Evolutionary conservation across 2,329 filamentous ascomycete genomes (phyloP), one percentile per base, ranked within the genome.

Genomic region (Aspergillus amoenus): DNA sequence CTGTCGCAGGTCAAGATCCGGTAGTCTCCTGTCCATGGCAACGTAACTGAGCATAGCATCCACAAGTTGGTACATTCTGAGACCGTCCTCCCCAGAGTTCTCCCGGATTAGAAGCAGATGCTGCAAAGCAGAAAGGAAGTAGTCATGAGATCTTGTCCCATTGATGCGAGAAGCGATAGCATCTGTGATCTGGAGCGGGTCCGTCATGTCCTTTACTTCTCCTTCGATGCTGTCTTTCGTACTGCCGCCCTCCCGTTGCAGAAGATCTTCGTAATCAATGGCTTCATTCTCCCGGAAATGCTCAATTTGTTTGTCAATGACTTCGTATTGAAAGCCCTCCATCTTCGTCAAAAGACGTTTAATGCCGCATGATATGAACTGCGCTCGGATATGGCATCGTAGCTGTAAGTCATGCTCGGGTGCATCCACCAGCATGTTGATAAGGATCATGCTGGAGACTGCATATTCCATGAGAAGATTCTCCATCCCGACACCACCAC

Each of bases 41-140:
- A 99, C 93, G 75, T 97, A 97, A 75, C 92, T 96, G 64, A 99
- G 86, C 92, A 97, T 97, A n/a, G 91, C 88, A 76, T 99, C 94
- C 27, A 97, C 93, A 27, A 99, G 85, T 79, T 97, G 94, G 77
- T 97, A 99, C 88, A 97, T 94, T 48, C 91, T 88, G 60, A 97
- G 78, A 13, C 92, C 87, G 75, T 99, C 94, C 71, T 97, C 94
- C 48, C 89, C 89, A 66, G 95, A 91, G 63, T 92, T 94, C 69
- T 96, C 90, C 56, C 92, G 86, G 63, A 97, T 95, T 44, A 99
- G 83, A 66, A 99, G 82, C 73, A 99, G 82, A 78, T 99, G 94
- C 72, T 99, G 94, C 76, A 99, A 85, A 18, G 93, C 91, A 46
- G 93, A 97, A 30, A 96, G 81, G 73, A 97, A 99, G 78, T 97